Evolutionary conservation across 2,329 filamentous ascomycete genomes (phyloP), one percentile per base, ranked within the genome.

Genomic region (Fusarium goolgardi): DNA sequence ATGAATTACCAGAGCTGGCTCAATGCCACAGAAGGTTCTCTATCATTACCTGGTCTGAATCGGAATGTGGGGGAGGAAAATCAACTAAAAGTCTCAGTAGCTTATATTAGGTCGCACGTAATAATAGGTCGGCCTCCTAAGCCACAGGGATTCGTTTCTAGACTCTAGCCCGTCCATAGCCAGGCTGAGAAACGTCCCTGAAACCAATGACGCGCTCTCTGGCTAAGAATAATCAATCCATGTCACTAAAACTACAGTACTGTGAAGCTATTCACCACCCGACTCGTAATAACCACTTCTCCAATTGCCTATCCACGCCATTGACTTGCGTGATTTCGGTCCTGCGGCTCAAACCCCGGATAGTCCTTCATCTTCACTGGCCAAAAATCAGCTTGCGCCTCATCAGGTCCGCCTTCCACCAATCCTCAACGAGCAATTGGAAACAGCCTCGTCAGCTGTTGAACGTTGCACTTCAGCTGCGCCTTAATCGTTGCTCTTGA

Each of bases 171-270:
- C 23, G 23, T 53, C 18, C 43, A 31, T 27, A 50, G 52, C 65
- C 65, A 68, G 65, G 66, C 66, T 69, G 62, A 70, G 43, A 53
- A 41, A 39, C 29, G 45, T 50, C 53, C 58, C 54, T 67, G 55
- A 67, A 67, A 70, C 67, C 59, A 69, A 70, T 70, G 67, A 70
- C 67, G 67, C 67, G 67, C 67, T 70, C 67, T 70, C 59, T 49
- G 39, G 34, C 40, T n/a, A 40, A 45, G 40, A 66, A 46, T 35
- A 53, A 63, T 25, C 40, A 58, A 67, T 37, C 56, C 61, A 27
- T 64, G 53, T 65, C 39, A 25, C 52, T 51, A 55, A 59, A 46
- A 37, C 25, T 44, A 10, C 23, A 43, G 15, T 29, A 25, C n/a
- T 31, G 43, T 45, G n/a, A n/a, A 20, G 27, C 43, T n/a, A 45